Conservation (phyloP, 2,329 filamentous ascomycete genomes). For the Venturia nashicola region DNA sequence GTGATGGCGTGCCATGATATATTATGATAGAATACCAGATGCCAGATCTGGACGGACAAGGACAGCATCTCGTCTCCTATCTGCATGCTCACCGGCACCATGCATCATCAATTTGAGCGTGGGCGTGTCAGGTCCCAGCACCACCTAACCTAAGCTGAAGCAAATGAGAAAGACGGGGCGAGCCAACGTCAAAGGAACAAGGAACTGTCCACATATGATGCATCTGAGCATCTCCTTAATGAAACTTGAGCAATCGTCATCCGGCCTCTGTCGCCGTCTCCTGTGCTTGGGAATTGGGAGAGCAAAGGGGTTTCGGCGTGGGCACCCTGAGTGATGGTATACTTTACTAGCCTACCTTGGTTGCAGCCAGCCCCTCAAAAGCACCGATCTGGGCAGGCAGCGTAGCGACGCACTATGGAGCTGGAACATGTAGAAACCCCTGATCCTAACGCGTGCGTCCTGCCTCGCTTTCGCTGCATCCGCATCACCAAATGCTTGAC, state of each 20-base stretch:
- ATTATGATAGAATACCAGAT: too few species aligned
- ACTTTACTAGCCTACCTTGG: not conserved
- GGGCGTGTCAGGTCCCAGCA: not conserved
- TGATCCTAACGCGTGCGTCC: not conserved
- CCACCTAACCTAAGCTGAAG: conserved; percentile 1
- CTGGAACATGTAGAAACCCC: not conserved
- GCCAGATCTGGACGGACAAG: too few species aligned
- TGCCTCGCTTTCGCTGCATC: too few species aligned
- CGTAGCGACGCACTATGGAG: not conserved
- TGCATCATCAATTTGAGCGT: not conserved
- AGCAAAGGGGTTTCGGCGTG: not conserved
- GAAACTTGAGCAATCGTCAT: not conserved
- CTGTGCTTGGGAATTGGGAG: not conserved
- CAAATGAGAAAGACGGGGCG: conserved; percentile 4
- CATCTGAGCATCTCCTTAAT: not conserved
- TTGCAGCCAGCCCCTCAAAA: not conserved
- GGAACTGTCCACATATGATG: not conserved
- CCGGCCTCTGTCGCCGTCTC: not conserved
- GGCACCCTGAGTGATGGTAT: not conserved
- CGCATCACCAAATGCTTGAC: not conserved
- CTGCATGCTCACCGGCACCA: not conserved
- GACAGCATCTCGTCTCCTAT: too few species aligned
- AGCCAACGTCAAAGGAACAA: not conserved
- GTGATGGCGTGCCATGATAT: too few species aligned
- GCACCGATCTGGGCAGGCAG: not conserved